These are phyloP conservation scores for Phylloporus gajari DNA, from an alignment of 1,284 basidiomycete genomes.

Conservation along the genomic window DNA sequence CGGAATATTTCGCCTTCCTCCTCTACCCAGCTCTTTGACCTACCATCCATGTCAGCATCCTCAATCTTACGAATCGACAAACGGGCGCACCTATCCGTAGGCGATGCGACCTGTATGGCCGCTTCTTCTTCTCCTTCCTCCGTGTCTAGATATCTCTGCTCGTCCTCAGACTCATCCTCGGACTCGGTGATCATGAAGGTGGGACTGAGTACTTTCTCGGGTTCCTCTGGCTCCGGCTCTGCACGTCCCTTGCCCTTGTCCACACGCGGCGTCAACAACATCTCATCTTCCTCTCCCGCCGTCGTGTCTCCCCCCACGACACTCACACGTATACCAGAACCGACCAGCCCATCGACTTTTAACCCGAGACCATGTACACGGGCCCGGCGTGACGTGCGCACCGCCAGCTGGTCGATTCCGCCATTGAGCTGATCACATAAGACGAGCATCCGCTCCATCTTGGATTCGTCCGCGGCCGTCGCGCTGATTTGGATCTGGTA, in stretches of 20 bases:
- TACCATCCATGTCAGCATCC: constrained; percentile 33
- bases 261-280: constrained; percentile 66
- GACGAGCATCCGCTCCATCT: constrained; percentile 72
- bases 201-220: constrained; percentile 76
- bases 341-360: constrained; percentile 28
- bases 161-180: constrained; percentile 67
- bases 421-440: constrained; percentile 78
- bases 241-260: constrained; percentile 82
- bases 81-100: constrained; percentile 65
- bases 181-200: constrained; percentile 73
- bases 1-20: constrained; percentile 94
- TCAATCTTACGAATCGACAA: neutral
- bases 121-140: constrained; percentile 49
- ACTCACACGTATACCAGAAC: neutral
- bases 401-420: constrained; percentile 57
- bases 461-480: constrained; percentile 63
- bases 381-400: constrained; percentile 43
- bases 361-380: constrained; percentile 63
- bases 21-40: constrained; percentile 82
- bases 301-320: constrained; percentile 10
- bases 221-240: constrained; percentile 71
- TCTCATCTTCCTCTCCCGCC: constrained; percentile 50
- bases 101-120: constrained; percentile 53
- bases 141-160: constrained; percentile 42
- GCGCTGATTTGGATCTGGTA: constrained; percentile 59